Evolutionary conservation across 441 rosid species (phyloP).

Genomic region (Kokia cookei): DNA sequence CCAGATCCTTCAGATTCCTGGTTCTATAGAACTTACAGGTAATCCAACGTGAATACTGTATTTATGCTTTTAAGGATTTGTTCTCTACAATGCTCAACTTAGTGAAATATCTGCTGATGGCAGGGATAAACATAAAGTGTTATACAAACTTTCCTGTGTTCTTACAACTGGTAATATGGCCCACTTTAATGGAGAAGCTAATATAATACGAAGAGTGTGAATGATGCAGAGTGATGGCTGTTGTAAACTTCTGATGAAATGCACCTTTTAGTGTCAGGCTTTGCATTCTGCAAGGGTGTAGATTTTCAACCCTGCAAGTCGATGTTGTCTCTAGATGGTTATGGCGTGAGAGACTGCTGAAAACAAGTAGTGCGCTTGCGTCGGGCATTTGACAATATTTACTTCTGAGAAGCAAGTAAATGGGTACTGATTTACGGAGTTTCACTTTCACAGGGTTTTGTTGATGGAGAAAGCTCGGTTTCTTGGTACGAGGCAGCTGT

Average conservation of each 20-base stretch:
- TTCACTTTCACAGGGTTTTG: background rate
- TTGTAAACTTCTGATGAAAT: background rate
- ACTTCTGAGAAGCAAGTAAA: background rate
- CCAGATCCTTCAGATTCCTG: background rate
- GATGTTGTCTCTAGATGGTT: background rate
- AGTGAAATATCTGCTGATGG: background rate
- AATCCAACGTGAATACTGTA: background rate
- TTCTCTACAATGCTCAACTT: background rate
- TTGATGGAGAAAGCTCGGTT: background rate
- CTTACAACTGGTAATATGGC: background rate
- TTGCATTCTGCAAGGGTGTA: background rate
- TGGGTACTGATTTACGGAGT: background rate
- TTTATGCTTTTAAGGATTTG: background rate
- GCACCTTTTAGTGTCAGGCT: background rate
- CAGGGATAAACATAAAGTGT: background rate
- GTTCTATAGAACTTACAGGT: background rate
- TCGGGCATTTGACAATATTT: background rate
- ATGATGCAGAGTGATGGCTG: background rate
- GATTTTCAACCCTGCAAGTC: background rate
- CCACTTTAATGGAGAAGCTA: background rate
- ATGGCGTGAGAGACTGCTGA: background rate
- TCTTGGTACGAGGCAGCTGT: background rate
- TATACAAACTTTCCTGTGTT: background rate
- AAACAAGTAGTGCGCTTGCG: background rate
- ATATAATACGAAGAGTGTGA: background rate